These are phyloP conservation scores for Dacryopinax spathularia DNA, from an alignment of 768 basidiomycete genomes.

Conservation along the genomic window DNA sequence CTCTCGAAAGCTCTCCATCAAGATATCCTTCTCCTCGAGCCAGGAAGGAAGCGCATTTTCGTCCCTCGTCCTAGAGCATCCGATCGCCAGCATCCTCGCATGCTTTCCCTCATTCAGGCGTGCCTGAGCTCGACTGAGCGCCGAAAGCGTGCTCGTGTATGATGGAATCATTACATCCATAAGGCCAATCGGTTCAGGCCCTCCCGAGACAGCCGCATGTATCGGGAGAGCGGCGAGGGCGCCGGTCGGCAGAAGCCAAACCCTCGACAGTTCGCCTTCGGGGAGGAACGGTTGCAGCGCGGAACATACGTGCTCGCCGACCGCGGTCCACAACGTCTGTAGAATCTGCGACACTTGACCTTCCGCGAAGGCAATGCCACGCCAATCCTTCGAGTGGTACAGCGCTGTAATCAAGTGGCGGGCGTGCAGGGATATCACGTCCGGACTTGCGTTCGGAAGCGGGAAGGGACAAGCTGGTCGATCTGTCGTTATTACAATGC, in stretches of 20 bases:
- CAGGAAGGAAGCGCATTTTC: too few relatives aligned
- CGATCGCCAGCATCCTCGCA: not conserved
- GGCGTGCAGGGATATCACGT: too few relatives aligned
- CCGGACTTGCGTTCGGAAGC: not conserved
- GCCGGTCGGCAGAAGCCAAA: not conserved
- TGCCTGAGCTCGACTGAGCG: not conserved
- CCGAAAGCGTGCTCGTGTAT: not conserved
- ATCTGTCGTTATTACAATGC: slow-evolving; percentile 20
- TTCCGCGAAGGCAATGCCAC: too few relatives aligned
- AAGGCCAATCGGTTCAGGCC: not conserved
- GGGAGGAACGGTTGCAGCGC: not conserved
- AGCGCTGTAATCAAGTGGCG: too few relatives aligned
- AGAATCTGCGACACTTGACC: not conserved
- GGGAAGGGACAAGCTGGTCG: not conserved
- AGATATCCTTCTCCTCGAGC: too few relatives aligned
- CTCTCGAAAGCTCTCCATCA: too few relatives aligned
- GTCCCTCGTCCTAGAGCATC: too few relatives aligned
- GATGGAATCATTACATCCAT: not conserved
- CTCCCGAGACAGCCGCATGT: not conserved
- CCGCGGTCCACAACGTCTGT: not conserved
- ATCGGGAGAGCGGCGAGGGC: not conserved
- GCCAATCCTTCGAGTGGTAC: too few relatives aligned
- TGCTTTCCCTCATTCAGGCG: not conserved
- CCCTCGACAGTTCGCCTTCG: not conserved
- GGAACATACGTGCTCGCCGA: not conserved